A percentile compares a stretch with the other conserved stretches of the same genome.
Conservation (phyloP, 208 protist species). For the Trypanosoma scelopori region DNA sequence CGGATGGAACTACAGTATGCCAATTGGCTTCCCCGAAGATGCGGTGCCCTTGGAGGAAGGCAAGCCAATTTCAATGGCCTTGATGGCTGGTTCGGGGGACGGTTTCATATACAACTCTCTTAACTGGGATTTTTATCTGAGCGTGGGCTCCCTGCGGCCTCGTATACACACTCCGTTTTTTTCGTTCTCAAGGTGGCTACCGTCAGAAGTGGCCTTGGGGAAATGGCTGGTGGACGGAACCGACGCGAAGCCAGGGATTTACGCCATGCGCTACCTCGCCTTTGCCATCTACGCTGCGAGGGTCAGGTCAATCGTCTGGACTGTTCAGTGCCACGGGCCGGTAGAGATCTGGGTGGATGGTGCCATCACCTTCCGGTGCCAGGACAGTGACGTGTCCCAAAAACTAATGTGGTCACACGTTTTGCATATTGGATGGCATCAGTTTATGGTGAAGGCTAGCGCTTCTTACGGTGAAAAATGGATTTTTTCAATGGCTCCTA, state of each 20-base stretch:
- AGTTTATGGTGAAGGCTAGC: constrained; percentile 4
- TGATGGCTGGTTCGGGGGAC: not conserved
- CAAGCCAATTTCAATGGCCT: constrained; percentile 11
- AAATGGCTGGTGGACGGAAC: constrained; percentile 17
- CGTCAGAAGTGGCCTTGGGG: not conserved
- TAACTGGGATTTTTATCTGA: not conserved
- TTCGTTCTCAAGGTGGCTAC: not conserved
- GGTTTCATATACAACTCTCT: not conserved
- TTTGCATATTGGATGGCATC: constrained; percentile 4
- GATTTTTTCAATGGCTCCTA: constrained; percentile 13
- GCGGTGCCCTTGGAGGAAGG: not conserved
- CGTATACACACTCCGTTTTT: not conserved
- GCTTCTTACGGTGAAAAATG: not conserved
- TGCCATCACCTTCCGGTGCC: constrained; percentile 1
- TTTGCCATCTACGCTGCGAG: constrained; percentile 1
- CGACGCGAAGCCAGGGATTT: not conserved
- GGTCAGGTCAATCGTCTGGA: not conserved
- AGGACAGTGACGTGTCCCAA: not conserved
- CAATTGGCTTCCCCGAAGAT: not conserved
- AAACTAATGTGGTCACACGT: not conserved
- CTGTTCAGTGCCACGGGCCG: constrained; percentile 5
- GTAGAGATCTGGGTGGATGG: constrained; percentile 6
- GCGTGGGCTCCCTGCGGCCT: not conserved
- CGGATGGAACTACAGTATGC: constrained; percentile 5
- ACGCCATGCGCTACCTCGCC: constrained; percentile 10